phyloP scores from a whole-genome alignment of 768 basidiomycete species.

The Leucosporidium scottii region DNA sequence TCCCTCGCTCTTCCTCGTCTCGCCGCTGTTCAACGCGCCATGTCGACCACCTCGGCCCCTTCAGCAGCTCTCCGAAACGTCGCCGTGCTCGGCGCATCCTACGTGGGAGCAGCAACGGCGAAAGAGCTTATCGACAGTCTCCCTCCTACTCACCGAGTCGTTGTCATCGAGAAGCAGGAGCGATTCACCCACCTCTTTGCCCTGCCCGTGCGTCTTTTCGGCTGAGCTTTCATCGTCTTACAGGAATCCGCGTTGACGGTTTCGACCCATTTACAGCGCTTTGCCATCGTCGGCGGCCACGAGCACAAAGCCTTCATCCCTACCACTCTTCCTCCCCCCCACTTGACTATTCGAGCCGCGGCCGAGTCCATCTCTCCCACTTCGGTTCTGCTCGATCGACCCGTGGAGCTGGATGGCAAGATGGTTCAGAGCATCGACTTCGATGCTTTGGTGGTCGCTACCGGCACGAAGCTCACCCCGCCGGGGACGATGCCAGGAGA shows the following conservation, averaged over 20 bases:
- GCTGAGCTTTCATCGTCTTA: background rate
- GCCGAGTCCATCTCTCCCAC: background rate
- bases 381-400: background rate
- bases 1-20: background rate
- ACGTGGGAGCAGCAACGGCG: constrained; percentile 46
- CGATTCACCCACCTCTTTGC: constrained; percentile 35
- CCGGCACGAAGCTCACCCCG: constrained; percentile 45
- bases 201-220: too few relatives aligned
- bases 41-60: background rate
- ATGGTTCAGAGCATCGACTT: constrained; percentile 42
- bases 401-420: constrained; percentile 32
- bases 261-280: constrained; percentile 44
- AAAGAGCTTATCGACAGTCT: constrained; percentile 35
- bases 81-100: constrained; percentile 54
- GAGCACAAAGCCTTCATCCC: constrained; percentile 65
- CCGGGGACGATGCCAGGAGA: constrained; percentile 29
- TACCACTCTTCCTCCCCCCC: constrained; percentile 7
- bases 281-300: constrained; percentile 54
- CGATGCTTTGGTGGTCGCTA: constrained; percentile 57
- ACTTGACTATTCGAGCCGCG: constrained; percentile 12
- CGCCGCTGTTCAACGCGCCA: background rate
- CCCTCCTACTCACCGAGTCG: constrained; percentile 50
- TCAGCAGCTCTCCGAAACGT: constrained; percentile 43
- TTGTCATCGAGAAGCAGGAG: constrained; percentile 55
- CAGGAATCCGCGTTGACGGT: background rate